Conservation (phyloP, 2,329 filamentous ascomycete genomes). For the Aspergillus sojae region DNA sequence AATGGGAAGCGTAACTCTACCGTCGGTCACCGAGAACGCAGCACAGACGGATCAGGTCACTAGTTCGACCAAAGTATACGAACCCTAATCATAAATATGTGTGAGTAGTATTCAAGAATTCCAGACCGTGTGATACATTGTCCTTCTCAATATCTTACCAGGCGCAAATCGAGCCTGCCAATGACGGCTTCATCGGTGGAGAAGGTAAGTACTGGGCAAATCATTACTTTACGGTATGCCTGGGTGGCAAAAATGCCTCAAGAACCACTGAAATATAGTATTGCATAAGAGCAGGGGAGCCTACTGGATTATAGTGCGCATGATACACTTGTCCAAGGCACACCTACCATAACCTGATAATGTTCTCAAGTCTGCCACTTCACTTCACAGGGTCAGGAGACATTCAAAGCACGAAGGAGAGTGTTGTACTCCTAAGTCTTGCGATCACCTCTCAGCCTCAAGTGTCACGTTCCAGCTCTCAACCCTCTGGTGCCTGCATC, state of each 20-base stretch:
- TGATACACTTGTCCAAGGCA: not conserved
- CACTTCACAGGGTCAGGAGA: not conserved
- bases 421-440: not conserved
- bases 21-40: not conserved
- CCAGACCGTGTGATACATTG: not conserved
- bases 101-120: too few relatives aligned
- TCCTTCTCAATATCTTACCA: not conserved
- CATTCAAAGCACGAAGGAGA: not conserved
- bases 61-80: not conserved
- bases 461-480: not conserved
- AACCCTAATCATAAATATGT: too few relatives aligned
- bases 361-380: too few relatives aligned
- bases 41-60: not conserved
- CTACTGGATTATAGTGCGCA: not conserved
- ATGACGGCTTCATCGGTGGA: not conserved
- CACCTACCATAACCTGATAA: not conserved
- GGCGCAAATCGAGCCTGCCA: not conserved
- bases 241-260: too few relatives aligned
- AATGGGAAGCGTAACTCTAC: not conserved
- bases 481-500: too few relatives aligned
- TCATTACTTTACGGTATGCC: not conserved
- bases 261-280: not conserved
- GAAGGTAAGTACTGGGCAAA: too few relatives aligned
- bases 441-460: not conserved
- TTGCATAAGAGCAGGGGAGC: not conserved